phyloP scores from a whole-genome alignment of 352 stramenopile species.

The Globisporangium cystogenes region DNA sequence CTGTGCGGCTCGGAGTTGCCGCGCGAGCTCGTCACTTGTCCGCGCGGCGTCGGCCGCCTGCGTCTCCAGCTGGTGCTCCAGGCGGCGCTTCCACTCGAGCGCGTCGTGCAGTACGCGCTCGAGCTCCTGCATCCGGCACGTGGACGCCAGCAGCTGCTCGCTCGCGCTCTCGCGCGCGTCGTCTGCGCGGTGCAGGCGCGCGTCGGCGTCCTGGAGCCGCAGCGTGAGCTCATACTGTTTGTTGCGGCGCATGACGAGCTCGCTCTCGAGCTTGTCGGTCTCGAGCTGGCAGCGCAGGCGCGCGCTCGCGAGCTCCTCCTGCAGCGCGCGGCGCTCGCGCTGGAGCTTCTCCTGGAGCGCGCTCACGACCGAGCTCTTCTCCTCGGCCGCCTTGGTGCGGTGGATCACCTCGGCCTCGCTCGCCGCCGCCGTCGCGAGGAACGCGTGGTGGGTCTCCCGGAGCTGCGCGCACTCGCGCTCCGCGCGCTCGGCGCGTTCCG shows the following conservation, averaged over 20 bases:
- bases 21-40: constrained; percentile 4
- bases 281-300: constrained; percentile 50
- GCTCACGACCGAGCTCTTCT: constrained; percentile 26
- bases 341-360: constrained; percentile 44
- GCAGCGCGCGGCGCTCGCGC: constrained; percentile 39
- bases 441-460: constrained; percentile 23
- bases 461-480: constrained; percentile 39
- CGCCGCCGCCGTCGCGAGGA: constrained; percentile 17
- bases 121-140: constrained; percentile 54
- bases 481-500: constrained; percentile 12
- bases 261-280: constrained; percentile 58
- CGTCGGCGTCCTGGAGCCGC: constrained; percentile 55
- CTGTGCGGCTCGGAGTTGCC: constrained; percentile 14
- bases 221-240: constrained; percentile 81
- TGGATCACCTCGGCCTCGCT: constrained; percentile 49
- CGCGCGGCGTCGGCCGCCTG: constrained; percentile 5
- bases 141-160: constrained; percentile 40
- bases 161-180: constrained; percentile 29
- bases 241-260: constrained; percentile 65
- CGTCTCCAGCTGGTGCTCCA: constrained; percentile 31
- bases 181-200: constrained; percentile 31
- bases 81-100: constrained; percentile 36
- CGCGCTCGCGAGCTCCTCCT: constrained; percentile 35
- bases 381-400: constrained; percentile 35
- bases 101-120: constrained; percentile 52